Conservation (phyloP, 805 yeast species). For the Myxozyma mucilagina region DNA sequence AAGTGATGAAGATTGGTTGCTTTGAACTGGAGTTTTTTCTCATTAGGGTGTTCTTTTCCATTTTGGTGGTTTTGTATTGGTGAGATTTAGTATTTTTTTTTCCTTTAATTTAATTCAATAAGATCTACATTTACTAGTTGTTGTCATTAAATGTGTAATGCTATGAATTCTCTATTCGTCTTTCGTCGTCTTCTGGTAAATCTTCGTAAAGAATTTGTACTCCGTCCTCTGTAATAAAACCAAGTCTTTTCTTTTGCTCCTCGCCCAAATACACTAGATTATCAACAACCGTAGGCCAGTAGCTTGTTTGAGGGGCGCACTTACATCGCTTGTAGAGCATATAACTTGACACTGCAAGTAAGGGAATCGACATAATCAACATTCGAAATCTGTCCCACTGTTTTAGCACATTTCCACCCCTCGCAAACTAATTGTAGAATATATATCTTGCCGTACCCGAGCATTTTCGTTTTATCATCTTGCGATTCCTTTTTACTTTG, state of each 20-base stretch:
- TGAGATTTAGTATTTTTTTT: no score
- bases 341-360: slow-evolving; percentile 17
- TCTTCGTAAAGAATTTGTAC: slow-evolving; percentile 13
- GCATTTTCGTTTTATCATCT: background rate
- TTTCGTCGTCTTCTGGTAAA: slow-evolving; percentile 10
- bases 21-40: background rate
- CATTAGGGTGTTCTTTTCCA: background rate
- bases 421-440: background rate
- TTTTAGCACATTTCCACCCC: background rate
- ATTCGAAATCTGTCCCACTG: slow-evolving; percentile 9
- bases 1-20: background rate
- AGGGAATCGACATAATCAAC: slow-evolving; percentile 26
- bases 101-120: no score
- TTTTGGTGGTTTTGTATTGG: no score
- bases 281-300: background rate
- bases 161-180: background rate
- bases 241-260: slow-evolving; percentile 22
- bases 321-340: slow-evolving; percentile 27
- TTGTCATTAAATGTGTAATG: no score
- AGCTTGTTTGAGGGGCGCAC: background rate
- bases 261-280: slow-evolving; percentile 23
- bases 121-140: no score
- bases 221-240: slow-evolving; percentile 25
- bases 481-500: background rate
- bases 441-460: background rate